Conservation (phyloP, 768 basidiomycete genomes). For the Clathrus columnatus region DNA sequence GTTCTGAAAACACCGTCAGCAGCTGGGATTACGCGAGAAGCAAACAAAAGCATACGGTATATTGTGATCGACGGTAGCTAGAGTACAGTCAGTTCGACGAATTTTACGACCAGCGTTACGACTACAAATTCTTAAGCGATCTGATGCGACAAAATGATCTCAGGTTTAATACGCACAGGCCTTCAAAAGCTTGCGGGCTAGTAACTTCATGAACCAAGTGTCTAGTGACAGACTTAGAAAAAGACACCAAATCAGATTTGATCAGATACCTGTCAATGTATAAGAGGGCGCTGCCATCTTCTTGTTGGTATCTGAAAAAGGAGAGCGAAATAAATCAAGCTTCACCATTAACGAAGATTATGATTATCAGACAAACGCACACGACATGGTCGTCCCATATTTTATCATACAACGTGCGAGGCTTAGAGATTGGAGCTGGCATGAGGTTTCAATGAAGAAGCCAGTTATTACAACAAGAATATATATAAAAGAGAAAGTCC, state of each 20-base stretch:
- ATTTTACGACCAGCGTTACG: slow-evolving; percentile 69
- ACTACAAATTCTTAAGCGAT: slow-evolving; percentile 25
- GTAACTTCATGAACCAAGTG: slow-evolving; percentile 76
- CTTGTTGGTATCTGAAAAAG: slow-evolving; percentile 51
- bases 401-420: slow-evolving; percentile 94
- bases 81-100: slow-evolving; percentile 78
- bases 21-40: not conserved
- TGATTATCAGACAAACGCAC: slow-evolving; percentile 31
- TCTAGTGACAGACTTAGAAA: not conserved
- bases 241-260: not conserved
- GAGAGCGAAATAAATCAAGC: not conserved
- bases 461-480: not conserved
- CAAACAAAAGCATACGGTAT: slow-evolving; percentile 52
- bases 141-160: not conserved
- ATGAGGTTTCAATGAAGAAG: slow-evolving; percentile 24
- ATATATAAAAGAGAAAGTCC: not conserved
- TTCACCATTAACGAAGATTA: not conserved
- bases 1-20: slow-evolving; percentile 37
- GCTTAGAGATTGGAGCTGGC: slow-evolving; percentile 48
- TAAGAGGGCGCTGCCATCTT: slow-evolving; percentile 70
- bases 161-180: slow-evolving; percentile 43
- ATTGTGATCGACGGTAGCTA: slow-evolving; percentile 85
- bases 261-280: slow-evolving; percentile 69
- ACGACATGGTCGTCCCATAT: slow-evolving; percentile 97
- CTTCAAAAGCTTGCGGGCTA: slow-evolving; percentile 89